Evolutionary conservation across 257 asterid species (phyloP).

Genomic region (Capsicum rhomboideum): DNA sequence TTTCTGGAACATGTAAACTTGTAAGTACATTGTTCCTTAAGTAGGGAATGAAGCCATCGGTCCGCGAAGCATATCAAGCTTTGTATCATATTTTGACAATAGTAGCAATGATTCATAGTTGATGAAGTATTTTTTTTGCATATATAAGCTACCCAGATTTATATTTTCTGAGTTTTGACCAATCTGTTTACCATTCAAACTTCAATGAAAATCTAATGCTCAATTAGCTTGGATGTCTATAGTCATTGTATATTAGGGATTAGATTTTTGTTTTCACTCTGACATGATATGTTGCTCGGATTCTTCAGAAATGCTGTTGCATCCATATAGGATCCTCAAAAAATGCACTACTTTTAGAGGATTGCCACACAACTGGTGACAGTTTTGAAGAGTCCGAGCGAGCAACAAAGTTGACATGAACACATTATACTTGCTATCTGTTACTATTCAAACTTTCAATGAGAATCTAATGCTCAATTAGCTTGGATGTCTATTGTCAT

Average conservation of each 20-base stretch:
- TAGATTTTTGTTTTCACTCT: not conserved
- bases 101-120: conserved; percentile 15
- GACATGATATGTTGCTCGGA: not conserved
- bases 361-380: not conserved
- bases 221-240: too few relatives aligned
- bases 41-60: conserved; percentile 78
- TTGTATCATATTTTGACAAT: conserved; percentile 28
- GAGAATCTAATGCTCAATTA: not conserved
- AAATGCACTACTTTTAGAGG: not conserved
- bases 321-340: not conserved
- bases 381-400: not conserved
- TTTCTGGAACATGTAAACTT: conserved; percentile 26
- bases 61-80: conserved; percentile 39
- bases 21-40: conserved; percentile 13
- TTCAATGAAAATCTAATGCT: not conserved
- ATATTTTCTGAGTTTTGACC: conserved; percentile 4
- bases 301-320: not conserved
- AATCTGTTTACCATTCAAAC: not conserved
- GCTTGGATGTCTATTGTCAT: too few relatives aligned
- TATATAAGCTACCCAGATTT: conserved; percentile 3
- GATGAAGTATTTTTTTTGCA: conserved; percentile 15
- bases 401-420: not conserved
- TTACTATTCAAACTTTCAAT: not conserved
- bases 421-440: not conserved
- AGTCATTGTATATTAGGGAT: too few relatives aligned